Conservation (phyloP, 83 land plant genomes). For the Larix sibirica region DNA sequence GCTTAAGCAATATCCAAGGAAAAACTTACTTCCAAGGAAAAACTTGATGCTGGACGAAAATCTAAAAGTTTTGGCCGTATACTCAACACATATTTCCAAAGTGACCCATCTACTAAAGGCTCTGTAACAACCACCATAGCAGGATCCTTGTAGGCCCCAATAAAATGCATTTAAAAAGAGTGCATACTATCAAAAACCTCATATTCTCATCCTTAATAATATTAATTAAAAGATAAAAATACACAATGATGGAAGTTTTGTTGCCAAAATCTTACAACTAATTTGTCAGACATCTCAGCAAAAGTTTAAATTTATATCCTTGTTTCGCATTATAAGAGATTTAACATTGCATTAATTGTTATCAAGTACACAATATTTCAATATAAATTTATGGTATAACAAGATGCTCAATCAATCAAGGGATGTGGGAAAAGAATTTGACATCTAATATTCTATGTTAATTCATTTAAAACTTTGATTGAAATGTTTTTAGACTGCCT, state of each 20-base stretch:
- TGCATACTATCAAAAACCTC: not conserved
- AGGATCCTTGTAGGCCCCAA: constrained; percentile 92
- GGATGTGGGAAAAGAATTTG: not conserved
- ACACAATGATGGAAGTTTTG: not conserved
- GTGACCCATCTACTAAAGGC: constrained; percentile 73
- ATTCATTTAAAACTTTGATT: not conserved
- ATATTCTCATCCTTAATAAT: not conserved
- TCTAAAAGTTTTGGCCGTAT: constrained; percentile 75
- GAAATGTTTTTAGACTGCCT: not conserved
- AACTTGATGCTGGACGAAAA: constrained; percentile 41
- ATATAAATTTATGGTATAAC: not conserved
- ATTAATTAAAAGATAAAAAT: not conserved
- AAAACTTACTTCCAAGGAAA: no score
- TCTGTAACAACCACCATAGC: constrained; percentile 89
- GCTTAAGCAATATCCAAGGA: constrained; percentile 90
- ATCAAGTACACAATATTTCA: not conserved
- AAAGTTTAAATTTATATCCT: no score
- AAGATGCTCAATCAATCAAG: constrained; percentile 11
- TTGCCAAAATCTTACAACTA: not conserved
- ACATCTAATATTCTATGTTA: not conserved
- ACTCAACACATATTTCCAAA: constrained; percentile 73
- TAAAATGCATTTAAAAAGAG: constrained; percentile 47
- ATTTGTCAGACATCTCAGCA: not conserved
- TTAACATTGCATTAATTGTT: not conserved
- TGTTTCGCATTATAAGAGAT: no score